A percentile compares a stretch with the other conserved stretches of the same genome.
Conservation (phyloP, 768 basidiomycete genomes). For the Tylopilus subfusipes region DNA sequence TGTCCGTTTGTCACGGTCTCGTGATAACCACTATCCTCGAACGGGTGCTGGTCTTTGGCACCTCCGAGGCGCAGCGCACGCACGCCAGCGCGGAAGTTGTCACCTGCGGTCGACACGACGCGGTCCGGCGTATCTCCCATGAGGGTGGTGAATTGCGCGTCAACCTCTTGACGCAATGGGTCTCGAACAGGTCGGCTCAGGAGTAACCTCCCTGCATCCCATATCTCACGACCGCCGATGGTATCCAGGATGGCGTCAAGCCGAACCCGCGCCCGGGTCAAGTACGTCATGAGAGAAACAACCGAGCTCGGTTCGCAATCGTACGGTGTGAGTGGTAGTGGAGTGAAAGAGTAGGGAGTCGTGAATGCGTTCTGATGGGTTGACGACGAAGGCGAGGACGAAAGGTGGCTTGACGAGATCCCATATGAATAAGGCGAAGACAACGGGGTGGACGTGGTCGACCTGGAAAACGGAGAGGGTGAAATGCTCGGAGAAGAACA, state of each 20-base stretch:
- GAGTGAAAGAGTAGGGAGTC: slow-evolving; percentile 29
- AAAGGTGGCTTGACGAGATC: slow-evolving; percentile 24
- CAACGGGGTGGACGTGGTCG: slow-evolving; percentile 29
- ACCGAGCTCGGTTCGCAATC: slow-evolving; percentile 25
- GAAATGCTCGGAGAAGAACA: slow-evolving; percentile 32
- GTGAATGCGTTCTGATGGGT: slow-evolving; percentile 24
- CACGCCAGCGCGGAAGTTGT: slow-evolving; percentile 71
- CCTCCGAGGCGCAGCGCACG: slow-evolving; percentile 46
- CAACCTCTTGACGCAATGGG: slow-evolving; percentile 27
- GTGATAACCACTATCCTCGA: slow-evolving; percentile 26
- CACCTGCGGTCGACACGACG: slow-evolving; percentile 64
- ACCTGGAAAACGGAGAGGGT: slow-evolving; percentile 33
- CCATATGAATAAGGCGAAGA: slow-evolving; percentile 29
- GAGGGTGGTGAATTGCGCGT: slow-evolving; percentile 72
- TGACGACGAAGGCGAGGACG: slow-evolving; percentile 25
- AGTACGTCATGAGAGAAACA: slow-evolving; percentile 25
- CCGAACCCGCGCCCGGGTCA: slow-evolving; percentile 27
- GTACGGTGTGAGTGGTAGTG: slow-evolving; percentile 30
- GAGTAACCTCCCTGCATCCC: slow-evolving; percentile 68
- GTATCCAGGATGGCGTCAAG: slow-evolving; percentile 86
- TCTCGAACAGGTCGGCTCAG: slow-evolving; percentile 38
- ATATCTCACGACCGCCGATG: slow-evolving; percentile 73
- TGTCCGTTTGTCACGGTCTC: slow-evolving; percentile 17
- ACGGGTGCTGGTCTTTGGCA: slow-evolving; percentile 27
- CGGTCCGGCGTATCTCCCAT: slow-evolving; percentile 68